Evolutionary conservation across 345 rosid genomes (phyloP), one percentile per base, ranked within the genome.

Genomic region (Jatropha curcas): DNA sequence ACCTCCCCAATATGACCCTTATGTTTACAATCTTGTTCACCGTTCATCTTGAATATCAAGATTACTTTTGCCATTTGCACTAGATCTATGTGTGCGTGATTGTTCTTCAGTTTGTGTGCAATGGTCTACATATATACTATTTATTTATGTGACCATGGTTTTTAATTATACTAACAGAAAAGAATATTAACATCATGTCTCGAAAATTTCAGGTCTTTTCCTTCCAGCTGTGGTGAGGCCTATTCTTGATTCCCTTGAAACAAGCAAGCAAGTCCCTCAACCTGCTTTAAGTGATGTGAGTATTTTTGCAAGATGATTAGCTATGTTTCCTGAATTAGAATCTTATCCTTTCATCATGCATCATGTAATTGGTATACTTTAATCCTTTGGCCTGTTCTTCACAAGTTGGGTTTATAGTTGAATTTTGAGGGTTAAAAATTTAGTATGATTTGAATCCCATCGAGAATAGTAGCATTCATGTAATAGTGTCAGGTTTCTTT

Each of bases 161-260:
- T 67, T 17, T 31, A 34, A 24, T 39, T 59, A 17, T 57, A 39
- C 61, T 13, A 13, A 13, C 17, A 17, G 27, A 31, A 34, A 34
- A 5, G 31, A n/a, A 27, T 46, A 16, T 37, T 60, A 24, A 50
- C 7, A 39, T 72, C 45, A 16, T 71, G 2, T 60, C 73, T 4
- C 58, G 22, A 41, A 77, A 82, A 52, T 80, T 41, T 72, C 86
- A 90, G 99, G 98, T 71, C 91, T 96, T 37, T 88, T 93, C 82
- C 88, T 93, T 74, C 99, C 98, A 25, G 98, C 99, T 67, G 92
- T 90, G 63, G 98, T 93, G 65, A 89, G 96, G 82, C 99, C 99
- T 74, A 88, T 96, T 22, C 82, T 96, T 31, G 98, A 96, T 79
- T 96, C 99, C 16, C 79, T 90, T 20, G 98, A 91, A 81, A 79